Conservation (phyloP, 192 early-diverging fungal genomes). For the Coemansia sp. region DNA sequence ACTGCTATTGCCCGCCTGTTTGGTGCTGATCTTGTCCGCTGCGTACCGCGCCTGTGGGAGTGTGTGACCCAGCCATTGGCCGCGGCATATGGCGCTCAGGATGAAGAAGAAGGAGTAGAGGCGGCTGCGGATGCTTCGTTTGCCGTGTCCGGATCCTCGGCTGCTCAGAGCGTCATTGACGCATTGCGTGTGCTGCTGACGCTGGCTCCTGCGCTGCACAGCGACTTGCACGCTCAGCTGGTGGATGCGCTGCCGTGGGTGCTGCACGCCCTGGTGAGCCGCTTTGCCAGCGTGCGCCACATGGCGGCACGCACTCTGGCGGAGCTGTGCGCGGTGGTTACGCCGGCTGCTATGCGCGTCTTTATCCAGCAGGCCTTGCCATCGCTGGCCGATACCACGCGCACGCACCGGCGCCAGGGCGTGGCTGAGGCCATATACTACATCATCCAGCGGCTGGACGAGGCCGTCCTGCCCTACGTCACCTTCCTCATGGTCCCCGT, state of each 20-base stretch:
- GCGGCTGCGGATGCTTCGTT: slow-evolving; percentile 33
- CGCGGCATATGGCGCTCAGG: slow-evolving; percentile 9
- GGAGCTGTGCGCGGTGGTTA: slow-evolving; percentile 68
- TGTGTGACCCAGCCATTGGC: slow-evolving; percentile 36
- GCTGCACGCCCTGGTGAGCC: slow-evolving; percentile 64
- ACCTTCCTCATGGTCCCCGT: slow-evolving; percentile 97
- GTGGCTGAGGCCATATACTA: slow-evolving; percentile 85
- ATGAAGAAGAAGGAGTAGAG: slow-evolving; percentile 4
- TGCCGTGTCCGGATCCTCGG: not conserved
- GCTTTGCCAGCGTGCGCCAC: slow-evolving; percentile 75
- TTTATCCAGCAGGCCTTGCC: slow-evolving; percentile 82
- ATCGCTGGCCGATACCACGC: slow-evolving; percentile 71
- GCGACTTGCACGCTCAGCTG: slow-evolving; percentile 58
- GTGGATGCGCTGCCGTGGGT: slow-evolving; percentile 67
- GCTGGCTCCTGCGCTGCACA: slow-evolving; percentile 62
- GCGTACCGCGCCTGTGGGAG: slow-evolving; percentile 51
- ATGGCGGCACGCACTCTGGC: slow-evolving; percentile 81
- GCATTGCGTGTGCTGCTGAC: slow-evolving; percentile 73
- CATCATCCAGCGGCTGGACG: slow-evolving; percentile 76
- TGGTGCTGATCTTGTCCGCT: slow-evolving; percentile 25
- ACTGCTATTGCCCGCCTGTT: slow-evolving; percentile 37
- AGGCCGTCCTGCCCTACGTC: slow-evolving; percentile 91
- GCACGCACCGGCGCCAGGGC: slow-evolving; percentile 79
- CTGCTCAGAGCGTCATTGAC: slow-evolving; percentile 74
- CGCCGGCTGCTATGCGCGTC: slow-evolving; percentile 73